Conservation (phyloP, 1,284 basidiomycete genomes). For the Caloboletus inedulis region DNA sequence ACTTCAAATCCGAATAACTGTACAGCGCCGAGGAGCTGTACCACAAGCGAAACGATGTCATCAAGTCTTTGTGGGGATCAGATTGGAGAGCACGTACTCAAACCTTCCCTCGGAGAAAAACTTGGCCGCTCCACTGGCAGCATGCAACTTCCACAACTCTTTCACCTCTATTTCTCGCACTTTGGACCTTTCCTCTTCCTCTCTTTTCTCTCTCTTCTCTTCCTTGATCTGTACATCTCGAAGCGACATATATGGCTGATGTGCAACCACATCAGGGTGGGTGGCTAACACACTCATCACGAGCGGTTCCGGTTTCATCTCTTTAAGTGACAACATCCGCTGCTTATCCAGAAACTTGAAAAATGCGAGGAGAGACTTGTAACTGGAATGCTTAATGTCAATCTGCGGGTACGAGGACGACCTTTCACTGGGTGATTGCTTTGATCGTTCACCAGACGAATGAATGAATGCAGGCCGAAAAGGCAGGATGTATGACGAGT, state of each 20-base stretch:
- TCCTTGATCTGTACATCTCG: constrained; percentile 58
- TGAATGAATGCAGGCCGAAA: constrained; percentile 56
- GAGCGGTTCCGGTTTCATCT: constrained; percentile 63
- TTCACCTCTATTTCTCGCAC: constrained; percentile 51
- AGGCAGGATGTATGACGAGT: constrained; percentile 75
- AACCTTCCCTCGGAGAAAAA: constrained; percentile 64
- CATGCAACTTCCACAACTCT: constrained; percentile 76
- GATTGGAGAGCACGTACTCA: constrained; percentile 40
- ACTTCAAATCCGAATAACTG: constrained; percentile 51
- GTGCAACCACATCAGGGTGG: constrained; percentile 57
- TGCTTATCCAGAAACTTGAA: constrained; percentile 74
- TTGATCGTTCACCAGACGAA: constrained; percentile 29
- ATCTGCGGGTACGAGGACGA: constrained; percentile 40
- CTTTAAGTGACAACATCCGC: constrained; percentile 69
- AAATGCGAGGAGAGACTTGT: constrained; percentile 80
- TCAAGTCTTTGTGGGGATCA: background rate
- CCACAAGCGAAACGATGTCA: constrained; percentile 1
- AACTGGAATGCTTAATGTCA: constrained; percentile 65
- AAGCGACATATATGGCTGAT: constrained; percentile 56
- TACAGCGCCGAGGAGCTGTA: constrained; percentile 55
- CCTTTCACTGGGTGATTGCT: constrained; percentile 28
- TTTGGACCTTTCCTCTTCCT: constrained; percentile 43
- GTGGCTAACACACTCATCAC: constrained; percentile 58
- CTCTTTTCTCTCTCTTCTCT: constrained; percentile 48
- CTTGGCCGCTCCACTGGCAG: constrained; percentile 39